phyloP scores from a whole-genome alignment of 139 green algal genomes.

The Ettlia oleoabundans region DNA sequence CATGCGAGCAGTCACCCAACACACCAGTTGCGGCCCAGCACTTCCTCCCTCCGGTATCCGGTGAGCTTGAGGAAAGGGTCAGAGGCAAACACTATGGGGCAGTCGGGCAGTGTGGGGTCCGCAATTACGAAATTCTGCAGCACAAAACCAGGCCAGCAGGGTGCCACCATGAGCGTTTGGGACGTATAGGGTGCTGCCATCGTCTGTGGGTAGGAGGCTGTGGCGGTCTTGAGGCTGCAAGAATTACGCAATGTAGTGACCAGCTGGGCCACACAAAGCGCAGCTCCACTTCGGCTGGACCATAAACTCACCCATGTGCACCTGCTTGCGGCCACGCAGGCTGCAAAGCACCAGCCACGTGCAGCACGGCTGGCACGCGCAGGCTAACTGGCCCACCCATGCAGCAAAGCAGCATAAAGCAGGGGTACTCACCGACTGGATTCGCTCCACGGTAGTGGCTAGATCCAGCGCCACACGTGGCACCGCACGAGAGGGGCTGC shows the following conservation, averaged over 20 bases:
- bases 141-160: neutral
- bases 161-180: neutral
- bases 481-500: conserved; percentile 44
- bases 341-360: too few species aligned
- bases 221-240: too few species aligned
- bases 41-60: conserved; percentile 92
- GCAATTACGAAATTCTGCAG: conserved; percentile 96
- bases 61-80: conserved; percentile 95
- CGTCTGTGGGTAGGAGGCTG: too few species aligned
- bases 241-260: too few species aligned
- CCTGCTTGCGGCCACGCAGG: too few species aligned
- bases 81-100: conserved; percentile 96
- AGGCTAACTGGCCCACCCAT: neutral
- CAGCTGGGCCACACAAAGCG: too few species aligned
- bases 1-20: neutral
- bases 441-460: conserved; percentile 97
- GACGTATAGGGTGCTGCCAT: neutral
- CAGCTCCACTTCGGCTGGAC: too few species aligned
- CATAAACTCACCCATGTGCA: too few species aligned
- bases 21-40: conserved; percentile 93
- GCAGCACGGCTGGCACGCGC: neutral
- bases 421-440: conserved; percentile 82
- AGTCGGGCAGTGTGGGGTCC: conserved; percentile 96
- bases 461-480: conserved; percentile 92
- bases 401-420: neutral